These are phyloP conservation scores for Trichoderma koningii DNA, from an alignment of 2,329 filamentous ascomycete species.

Conservation along the genomic window DNA sequence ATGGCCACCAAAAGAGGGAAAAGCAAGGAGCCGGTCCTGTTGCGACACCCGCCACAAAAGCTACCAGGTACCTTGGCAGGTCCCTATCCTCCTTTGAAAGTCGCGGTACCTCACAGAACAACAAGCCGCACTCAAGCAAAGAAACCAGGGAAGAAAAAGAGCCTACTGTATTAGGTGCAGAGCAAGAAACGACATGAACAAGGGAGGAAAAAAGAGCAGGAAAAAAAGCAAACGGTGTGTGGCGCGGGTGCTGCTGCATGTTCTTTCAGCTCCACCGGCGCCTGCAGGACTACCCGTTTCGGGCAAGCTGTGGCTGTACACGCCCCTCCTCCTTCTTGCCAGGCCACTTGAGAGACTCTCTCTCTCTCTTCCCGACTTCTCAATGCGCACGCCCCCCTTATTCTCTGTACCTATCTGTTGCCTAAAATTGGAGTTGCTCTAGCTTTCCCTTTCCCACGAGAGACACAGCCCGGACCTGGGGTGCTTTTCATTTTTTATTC, in stretches of 20 bases:
- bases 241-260: conserved; percentile 26
- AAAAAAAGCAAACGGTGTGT: conserved; percentile 19
- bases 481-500: neutral
- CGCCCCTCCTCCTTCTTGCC: neutral
- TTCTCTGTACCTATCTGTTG: too few species aligned
- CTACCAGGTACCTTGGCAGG: neutral
- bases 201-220: too few species aligned
- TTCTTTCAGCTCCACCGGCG: conserved; percentile 27
- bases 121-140: too few species aligned
- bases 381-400: conserved; percentile 14
- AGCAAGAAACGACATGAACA: too few species aligned
- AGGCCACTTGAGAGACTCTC: too few species aligned
- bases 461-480: conserved; percentile 23
- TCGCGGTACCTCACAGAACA: conserved; percentile 20
- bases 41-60: too few species aligned
- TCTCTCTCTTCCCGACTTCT: neutral
- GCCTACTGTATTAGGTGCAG: too few species aligned
- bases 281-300: conserved; percentile 26
- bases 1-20: too few species aligned
- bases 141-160: too few species aligned
- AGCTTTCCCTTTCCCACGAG: too few species aligned
- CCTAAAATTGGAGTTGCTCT: too few species aligned
- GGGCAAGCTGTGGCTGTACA: conserved; percentile 18
- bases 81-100: neutral
- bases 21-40: too few species aligned